phyloP scores from a whole-genome alignment of 495 filamentous ascomycete genomes.

The Zalerion maritima region DNA sequence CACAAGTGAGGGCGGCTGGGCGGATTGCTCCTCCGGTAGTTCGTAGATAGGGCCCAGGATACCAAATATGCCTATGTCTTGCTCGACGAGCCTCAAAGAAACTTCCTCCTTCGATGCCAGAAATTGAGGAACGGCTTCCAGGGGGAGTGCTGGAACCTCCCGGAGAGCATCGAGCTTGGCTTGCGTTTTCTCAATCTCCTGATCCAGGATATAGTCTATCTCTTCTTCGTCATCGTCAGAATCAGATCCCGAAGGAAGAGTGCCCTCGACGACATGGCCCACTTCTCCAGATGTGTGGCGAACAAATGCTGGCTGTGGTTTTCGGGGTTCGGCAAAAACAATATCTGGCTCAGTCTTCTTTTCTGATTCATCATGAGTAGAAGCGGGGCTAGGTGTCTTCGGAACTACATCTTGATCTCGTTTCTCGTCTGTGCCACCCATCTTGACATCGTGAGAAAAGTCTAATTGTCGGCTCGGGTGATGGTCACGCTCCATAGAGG shows the following conservation, averaged over 20 bases:
- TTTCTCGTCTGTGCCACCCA: constrained; percentile 1
- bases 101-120: constrained; percentile 19
- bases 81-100: constrained; percentile 18
- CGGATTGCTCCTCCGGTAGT: constrained; percentile 11
- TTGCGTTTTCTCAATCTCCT: constrained; percentile 27
- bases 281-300: constrained; percentile 19
- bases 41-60: constrained; percentile 23
- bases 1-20: neutral
- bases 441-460: constrained; percentile 2
- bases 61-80: constrained; percentile 14
- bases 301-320: constrained; percentile 12
- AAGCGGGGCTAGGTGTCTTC: constrained; percentile 1
- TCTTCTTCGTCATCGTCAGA: constrained; percentile 40
- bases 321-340: constrained; percentile 12
- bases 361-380: neutral
- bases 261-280: too few species aligned
- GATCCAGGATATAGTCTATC: constrained; percentile 34
- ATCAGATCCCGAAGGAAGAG: constrained; percentile 23
- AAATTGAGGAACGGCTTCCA: constrained; percentile 16
- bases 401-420: constrained; percentile 10
- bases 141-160: constrained; percentile 14
- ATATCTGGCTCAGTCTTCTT: neutral
- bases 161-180: constrained; percentile 22
- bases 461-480: constrained; percentile 12
- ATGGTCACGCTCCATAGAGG: constrained; percentile 22